Evolutionary conservation across 306 rosid genomes (phyloP), one percentile per base, ranked within the genome.

Genomic region (Vigna radiata): DNA sequence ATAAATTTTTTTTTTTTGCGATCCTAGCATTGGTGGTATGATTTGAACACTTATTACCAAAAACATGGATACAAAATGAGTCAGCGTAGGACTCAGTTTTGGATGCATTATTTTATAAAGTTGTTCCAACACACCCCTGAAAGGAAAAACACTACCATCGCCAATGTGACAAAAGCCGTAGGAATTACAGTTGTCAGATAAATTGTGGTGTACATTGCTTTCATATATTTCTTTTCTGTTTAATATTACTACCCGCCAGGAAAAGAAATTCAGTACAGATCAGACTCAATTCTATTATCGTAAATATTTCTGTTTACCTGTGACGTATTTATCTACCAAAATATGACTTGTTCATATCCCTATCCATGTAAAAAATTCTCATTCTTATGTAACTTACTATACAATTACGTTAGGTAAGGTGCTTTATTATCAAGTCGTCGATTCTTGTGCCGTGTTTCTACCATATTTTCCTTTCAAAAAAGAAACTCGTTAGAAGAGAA

Each of bases 191-290:
- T 23, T 67, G 46, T 17, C 6, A 25, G 48, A 49, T 17, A 61
- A 25, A n/a, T 33, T 37, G 72, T 60, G 5, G 23, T 64, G 55
- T 8, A 25, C 31, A 62, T 46, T 39, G 72, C 37, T 48, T 31
- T 53, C 74, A 53, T 53, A 44, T 73, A 55, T 67, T 66, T 23
- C 39, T 43, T 48, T 31, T 21, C 19, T 73, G 41, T 73, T 41
- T 27, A 54, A 54, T 54, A 80, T 80, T 31, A 76, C 79, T 73
- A 66, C 47, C 44, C 11, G 7, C 16, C 17, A 2, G 79, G 64
- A 80, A 73, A 79, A 73, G 63, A 72, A 79, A 72, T 63, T 72
- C 41, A 62, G 29, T 63, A 53, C 15, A 72, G 50, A 79, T 71
- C 68, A 60, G 23, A 63, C 27, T 63, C 52, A 65, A 5, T 41